Evolutionary conservation across 441 rosid genomes (phyloP), one percentile per base, ranked within the genome.

Genomic region (Mallotus japonicus): DNA sequence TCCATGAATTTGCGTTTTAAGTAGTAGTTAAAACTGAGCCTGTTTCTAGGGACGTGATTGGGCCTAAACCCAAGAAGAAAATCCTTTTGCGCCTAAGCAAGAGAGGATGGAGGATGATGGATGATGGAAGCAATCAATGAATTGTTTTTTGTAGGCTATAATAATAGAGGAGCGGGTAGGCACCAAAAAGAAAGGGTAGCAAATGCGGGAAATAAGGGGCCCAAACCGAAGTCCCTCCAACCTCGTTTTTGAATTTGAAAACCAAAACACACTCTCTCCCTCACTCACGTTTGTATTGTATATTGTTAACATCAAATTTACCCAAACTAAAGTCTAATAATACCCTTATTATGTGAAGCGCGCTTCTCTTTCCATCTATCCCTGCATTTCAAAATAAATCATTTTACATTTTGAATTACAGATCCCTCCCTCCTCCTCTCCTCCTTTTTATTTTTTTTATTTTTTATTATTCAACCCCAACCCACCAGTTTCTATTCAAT

Each of bases 161-260:
- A 10, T 1, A 0, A 37, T n/a, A 14, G 19, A 9, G 34, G 69
- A 42, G 67, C 42, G 20, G 13, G 44, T 51, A 37, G 40, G 6
- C 3, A 9, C 9, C 50, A 47, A 47, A 46, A 8, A 28, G 2
- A 28, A 8, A 9, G 14, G 37, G 42, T 22, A 7, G 20, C 58
- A 66, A 66, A 22, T 53, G 49, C 46, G 60, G 47, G 22, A 53
- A 32, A 17, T 20, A 3, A 22, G 6, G 19, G 40, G 56, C 65
- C 65, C 24, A 72, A 55, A 58, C 19, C 9, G 16, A 57, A 28
- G 55, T 74, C 77, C 77, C 77, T 67, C 77, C 77, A 59, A 51
- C 62, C 51, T 60, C 32, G 19, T 22, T 14, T 74, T 74, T 74
- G 77, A 74, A 74, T 74, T 74, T 61, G 67, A 74, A 74, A 58